Base-by-base conservation (phyloP, 495 filamentous ascomycete species). In the Penicillium mononematosum region DNA sequence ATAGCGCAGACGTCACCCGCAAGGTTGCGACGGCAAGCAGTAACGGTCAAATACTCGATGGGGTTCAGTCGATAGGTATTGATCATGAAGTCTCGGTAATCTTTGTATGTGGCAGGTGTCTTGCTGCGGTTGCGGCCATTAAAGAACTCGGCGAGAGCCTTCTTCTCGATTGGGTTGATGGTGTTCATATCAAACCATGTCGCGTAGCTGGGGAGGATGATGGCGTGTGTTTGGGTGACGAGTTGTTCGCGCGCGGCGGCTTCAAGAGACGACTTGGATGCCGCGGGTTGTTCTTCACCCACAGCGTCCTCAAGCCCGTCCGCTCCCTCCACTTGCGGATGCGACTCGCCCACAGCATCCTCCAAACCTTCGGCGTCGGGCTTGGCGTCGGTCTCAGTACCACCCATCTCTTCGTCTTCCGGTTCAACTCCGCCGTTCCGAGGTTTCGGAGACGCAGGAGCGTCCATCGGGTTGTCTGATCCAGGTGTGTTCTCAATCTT, bases 71-170 rank as follows among this genome's bases (percentile, higher is more conserved):
- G 85, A 73, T 98, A 98, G 17, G 94, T 96, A 70, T 98, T 98
- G 72, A 98, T 93, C 94, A 98, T 98, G 73, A 98, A 98, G 66
- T 98, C 93, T 58, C 94, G 86, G 72, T 98, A 98, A 68, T 98
- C 94, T 73, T 97, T 97, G 73, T 98, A 98, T 16, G 96, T 89
- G n/a, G 91, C 86, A 5, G 89, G 86, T 0, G 94, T 98, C 78
- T 98, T 98, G 83, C 93, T 97, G 65, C 94, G 88, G 71, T 98
- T 98, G 41, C 95, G 83, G 71, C 84, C 91, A 75, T 98, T 97
- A 82, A 98, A 98, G 73, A 96, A 98, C 72, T 98, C 94, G 2
- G 92, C 91, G 50, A 98, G 75, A 8, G 90, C 89, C 68, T 95
- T 97, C 64, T 86, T 85, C 79, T 98, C 94, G 61, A 96, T 88